Evolutionary conservation across 768 basidiomycete species (phyloP).

Genomic region (Tricholoma sp.): DNA sequence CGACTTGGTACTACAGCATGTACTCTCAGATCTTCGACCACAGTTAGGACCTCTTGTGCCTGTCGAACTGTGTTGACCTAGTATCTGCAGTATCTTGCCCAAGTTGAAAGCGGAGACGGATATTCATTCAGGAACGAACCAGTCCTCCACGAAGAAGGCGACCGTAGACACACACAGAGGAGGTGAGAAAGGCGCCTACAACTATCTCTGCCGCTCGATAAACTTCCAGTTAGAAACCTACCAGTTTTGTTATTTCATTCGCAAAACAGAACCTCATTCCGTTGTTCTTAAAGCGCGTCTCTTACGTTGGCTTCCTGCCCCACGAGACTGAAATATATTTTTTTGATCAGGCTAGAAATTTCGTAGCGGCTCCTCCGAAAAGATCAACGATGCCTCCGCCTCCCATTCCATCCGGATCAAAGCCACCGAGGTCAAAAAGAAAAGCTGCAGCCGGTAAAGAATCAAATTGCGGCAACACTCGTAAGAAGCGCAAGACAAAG

Average conservation of each 20-base stretch:
- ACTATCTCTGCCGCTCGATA: slow-evolving; percentile 3
- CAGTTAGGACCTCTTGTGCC: slow-evolving; percentile 35
- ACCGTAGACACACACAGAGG: slow-evolving; percentile 83
- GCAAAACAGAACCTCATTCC: slow-evolving; percentile 77
- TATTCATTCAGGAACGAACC: slow-evolving; percentile 32
- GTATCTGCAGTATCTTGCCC: slow-evolving; percentile 48
- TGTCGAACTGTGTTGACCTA: not conserved
- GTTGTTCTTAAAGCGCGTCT: slow-evolving; percentile 71
- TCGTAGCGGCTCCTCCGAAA: slow-evolving; percentile 27
- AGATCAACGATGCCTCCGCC: slow-evolving; percentile 16
- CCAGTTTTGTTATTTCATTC: slow-evolving; percentile 88
- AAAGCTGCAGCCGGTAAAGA: slow-evolving; percentile 10
- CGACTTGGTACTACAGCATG: slow-evolving; percentile 71
- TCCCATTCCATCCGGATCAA: slow-evolving; percentile 14
- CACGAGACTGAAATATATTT: not conserved
- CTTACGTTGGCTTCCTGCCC: not conserved
- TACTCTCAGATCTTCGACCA: slow-evolving; percentile 74
- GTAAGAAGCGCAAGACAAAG: slow-evolving; percentile 35
- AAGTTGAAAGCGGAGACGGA: slow-evolving; percentile 62
- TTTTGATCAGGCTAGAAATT: slow-evolving; percentile 31
- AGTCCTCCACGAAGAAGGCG: slow-evolving; percentile 51
- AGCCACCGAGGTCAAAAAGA: slow-evolving; percentile 16
- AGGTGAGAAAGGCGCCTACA: slow-evolving; percentile 41
- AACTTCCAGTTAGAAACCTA: slow-evolving; percentile 55
- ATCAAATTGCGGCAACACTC: slow-evolving; percentile 6